Evolutionary conservation across 2,329 filamentous ascomycete species (phyloP), one percentile per base, ranked within the genome.

Genomic region (Aspergillus puulaauensis): DNA sequence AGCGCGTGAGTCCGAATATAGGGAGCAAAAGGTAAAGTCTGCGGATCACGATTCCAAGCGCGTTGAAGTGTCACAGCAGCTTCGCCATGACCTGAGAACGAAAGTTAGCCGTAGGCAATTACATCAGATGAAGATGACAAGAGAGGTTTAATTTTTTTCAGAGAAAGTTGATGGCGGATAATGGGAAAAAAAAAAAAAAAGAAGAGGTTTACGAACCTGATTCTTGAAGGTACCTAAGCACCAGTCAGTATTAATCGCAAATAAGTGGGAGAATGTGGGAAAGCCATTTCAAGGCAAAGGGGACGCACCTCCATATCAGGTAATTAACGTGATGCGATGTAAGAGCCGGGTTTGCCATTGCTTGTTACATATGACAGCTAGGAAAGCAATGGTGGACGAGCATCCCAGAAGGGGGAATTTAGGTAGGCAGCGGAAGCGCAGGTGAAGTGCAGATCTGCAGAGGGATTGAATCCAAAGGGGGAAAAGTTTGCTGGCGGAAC

Each of bases 301-400:
- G 31, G 23, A 74, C 79, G 56, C 82, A 87, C 80, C 85, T 85
- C 82, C 85, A 86, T 73, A 89, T 86, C 69, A 88, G 77, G 75
- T 88, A 87, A 76, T 88, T 89, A 70, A 89, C 81, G 72, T 87
- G 84, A 77, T 88, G 79, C 68, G 74, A 77, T 61, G 75, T 77
- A 56, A 77, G 73, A 67, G 75, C 72, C 58, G 72, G 69, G 64
- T 71, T 69, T 68, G 71, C 70, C 75, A 78, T 77, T 70, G 72
- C 75, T 73, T 77, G 77, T 71, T 73, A 76, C 76, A 69, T 72
- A 72, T 71, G 69, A 72, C 65, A 67, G 68, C 69, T 70, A 70
- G 65, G 67, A 66, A 58, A 63, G 62, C 59, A 61, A 65, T 61
- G 61, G 57, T 59, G 60, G 57, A 58, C 57, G 59, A 63, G 66